Conservation (phyloP, 495 filamentous ascomycete genomes). For the Durotheca rogersii region DNA sequence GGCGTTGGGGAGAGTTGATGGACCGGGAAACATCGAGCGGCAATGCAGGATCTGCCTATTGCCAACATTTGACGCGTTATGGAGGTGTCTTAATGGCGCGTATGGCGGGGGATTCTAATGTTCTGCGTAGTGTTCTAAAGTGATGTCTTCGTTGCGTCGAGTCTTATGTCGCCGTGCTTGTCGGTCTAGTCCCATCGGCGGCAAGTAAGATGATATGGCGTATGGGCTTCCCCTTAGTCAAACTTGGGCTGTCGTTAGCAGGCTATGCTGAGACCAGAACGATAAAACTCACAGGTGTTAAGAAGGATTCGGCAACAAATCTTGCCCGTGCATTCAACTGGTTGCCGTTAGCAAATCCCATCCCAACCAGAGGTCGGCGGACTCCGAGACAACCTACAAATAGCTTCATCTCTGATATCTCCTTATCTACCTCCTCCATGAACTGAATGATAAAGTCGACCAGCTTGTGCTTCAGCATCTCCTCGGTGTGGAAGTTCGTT, state of each 20-base stretch:
- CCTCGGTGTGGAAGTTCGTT: constrained; percentile 96
- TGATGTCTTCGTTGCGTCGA: constrained; percentile 16
- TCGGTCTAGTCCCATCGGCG: constrained; percentile 7
- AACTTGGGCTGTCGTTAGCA: constrained; percentile 25
- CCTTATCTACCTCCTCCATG: constrained; percentile 99
- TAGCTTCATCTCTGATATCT: constrained; percentile 99
- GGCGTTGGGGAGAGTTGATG: background rate
- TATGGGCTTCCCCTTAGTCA: constrained; percentile 20
- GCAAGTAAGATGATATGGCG: background rate
- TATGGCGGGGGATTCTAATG: background rate
- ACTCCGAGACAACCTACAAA: constrained; percentile 68
- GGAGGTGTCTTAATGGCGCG: constrained; percentile 14
- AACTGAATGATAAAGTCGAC: constrained; percentile 99
- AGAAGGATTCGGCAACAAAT: constrained; percentile 96
- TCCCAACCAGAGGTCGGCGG: background rate
- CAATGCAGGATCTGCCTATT: constrained; percentile 9
- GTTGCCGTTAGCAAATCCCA: constrained; percentile 27
- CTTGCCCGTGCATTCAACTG: constrained; percentile 95
- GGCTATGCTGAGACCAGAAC: background rate
- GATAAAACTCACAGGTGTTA: constrained; percentile 75
- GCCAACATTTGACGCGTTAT: constrained; percentile 25
- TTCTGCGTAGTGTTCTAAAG: background rate
- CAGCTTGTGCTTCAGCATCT: constrained; percentile 97
- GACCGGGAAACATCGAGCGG: background rate
- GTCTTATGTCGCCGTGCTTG: constrained; percentile 11